Base-by-base conservation (phyloP, 148 eudicot genomes). In the Arbutus unedo region DNA sequence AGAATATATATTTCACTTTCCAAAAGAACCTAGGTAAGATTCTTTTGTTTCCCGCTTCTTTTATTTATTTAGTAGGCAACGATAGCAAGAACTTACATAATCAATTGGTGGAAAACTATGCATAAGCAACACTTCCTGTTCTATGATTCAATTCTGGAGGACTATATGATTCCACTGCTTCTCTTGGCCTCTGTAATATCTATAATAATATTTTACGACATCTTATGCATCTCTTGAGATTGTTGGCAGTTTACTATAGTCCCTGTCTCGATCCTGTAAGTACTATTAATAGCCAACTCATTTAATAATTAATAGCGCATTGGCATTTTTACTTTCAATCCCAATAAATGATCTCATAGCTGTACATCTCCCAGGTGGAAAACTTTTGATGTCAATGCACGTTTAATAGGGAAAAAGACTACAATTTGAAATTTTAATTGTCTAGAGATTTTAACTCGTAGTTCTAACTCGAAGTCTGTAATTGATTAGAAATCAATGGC, bases 21-120 rank as follows among this genome's bases (percentile, higher is more conserved):
- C 97, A 53, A 93, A 77, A 88, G 81, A 89, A 81, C 92, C 85
- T 48, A 91, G 98, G 99, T 94, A 67, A 59, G 87, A 47, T 53
- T 59, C 59, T 59, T 54, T 84, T 81, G 48, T 70, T 43, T 43
- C 21, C 10, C 49, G 21, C 81, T 78, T 78, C 47, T 8, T 38
- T 45, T 14, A 18, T 71, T 44, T 9, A 9, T 75, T n/a, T 8
- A 16, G 14, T 21, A 8, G 3, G 66, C 23, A 62, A 21, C n/a
- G 7, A 0, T 60, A 10, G n/a, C 21, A 21, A 62, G 67, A 62
- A n/a, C 31, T 62, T 62, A n/a, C 67, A n/a, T 21, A 62, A 21
- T 62, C 67, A 62, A 62, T 21, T 51, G 49, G 25, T n/a, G 44
- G 6, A 55, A 31, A 16, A 21, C 48, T 9, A 55, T 55, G n/a